Percentiles rank a stretch among this genome's conserved stretches.
Conservation (phyloP, 225 moss, liverwort and hornwort genomes). For the Marchantia polymorpha region DNA sequence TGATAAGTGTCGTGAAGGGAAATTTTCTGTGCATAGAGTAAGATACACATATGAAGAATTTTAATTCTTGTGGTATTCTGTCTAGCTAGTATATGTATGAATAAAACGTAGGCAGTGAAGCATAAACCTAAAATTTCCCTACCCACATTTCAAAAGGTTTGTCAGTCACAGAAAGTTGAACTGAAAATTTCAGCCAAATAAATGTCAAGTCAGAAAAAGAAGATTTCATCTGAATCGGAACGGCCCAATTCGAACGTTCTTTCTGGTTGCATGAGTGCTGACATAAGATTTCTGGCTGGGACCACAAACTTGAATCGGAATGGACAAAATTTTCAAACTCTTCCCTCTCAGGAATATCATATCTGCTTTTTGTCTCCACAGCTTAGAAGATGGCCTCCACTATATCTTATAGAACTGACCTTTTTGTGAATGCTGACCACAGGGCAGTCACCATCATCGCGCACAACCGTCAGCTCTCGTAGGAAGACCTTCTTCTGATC, state of each 20-base stretch:
- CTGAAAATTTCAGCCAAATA: background rate
- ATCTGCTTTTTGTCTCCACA: background rate
- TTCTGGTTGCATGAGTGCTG: too few species aligned
- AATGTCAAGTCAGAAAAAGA: background rate
- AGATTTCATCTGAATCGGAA: too few species aligned
- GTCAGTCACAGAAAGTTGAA: background rate
- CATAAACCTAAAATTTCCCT: too few species aligned
- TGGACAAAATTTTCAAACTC: too few species aligned
- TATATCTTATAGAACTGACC: background rate
- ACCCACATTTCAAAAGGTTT: too few species aligned
- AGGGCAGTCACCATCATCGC: conserved; percentile 16
- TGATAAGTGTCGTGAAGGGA: conserved; percentile 20
- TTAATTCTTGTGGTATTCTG: background rate
- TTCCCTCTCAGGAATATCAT: background rate
- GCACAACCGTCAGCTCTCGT: conserved; percentile 27
- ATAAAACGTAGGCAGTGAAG: too few species aligned
- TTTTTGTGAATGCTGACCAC: conserved; percentile 19
- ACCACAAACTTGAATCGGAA: too few species aligned
- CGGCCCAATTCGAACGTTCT: too few species aligned
- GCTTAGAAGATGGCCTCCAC: background rate
- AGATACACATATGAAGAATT: background rate
- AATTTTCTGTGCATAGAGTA: background rate
- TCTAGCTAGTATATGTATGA: too few species aligned
- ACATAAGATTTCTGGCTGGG: background rate
- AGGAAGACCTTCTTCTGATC: conserved; percentile 25